Percentiles rank a stretch among this genome's conserved stretches.
These are phyloP conservation scores for Gigaspora rosea DNA, from an alignment of 192 early-diverging fungal species.

Conservation along the genomic window DNA sequence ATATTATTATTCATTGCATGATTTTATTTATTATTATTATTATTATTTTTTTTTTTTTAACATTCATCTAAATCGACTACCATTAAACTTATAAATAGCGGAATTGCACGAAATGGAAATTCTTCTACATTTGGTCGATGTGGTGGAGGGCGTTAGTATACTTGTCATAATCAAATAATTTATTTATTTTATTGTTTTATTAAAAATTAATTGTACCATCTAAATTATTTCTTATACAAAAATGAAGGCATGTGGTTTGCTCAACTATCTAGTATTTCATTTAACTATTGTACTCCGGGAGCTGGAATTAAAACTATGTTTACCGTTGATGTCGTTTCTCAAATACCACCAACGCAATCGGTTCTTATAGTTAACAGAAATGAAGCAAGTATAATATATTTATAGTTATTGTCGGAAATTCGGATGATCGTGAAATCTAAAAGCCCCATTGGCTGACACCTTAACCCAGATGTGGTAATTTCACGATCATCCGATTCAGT, in stretches of 20 bases:
- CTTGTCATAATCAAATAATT: not conserved
- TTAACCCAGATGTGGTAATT: too few species aligned
- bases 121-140: not conserved
- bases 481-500: too few species aligned
- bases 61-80: too few species aligned
- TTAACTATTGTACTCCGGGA: not conserved
- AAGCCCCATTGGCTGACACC: too few species aligned
- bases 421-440: too few species aligned
- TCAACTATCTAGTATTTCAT: not conserved
- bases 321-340: not conserved
- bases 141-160: not conserved
- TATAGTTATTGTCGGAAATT: too few species aligned
- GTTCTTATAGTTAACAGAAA: slow-evolving; percentile 12
- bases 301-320: slow-evolving; percentile 4
- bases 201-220: not conserved
- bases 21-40: not conserved
- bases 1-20: not conserved
- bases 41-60: too few species aligned
- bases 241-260: slow-evolving; percentile 19
- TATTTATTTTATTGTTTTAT: not conserved
- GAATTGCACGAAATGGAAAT: slow-evolving; percentile 7
- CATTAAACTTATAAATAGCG: too few species aligned
- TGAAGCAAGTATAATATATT: not conserved
- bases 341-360: too few species aligned
- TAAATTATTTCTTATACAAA: not conserved